Evolutionary conservation across 2,329 filamentous ascomycete genomes (phyloP).

Genomic region (Orbilia blumenaviensis): DNA sequence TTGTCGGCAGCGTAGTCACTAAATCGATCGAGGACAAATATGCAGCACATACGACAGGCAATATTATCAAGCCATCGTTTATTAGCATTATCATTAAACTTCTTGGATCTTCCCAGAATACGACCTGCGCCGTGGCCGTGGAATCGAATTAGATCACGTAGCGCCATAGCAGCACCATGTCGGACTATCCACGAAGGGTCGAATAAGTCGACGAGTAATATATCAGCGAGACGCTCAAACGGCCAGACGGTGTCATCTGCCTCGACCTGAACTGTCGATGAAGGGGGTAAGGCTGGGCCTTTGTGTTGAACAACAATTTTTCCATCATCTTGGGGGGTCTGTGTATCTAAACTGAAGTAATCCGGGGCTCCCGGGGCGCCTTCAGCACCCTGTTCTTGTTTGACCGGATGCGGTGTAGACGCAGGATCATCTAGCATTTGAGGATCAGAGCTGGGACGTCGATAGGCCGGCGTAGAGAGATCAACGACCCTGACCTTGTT

Average conservation of each 20-base stretch:
- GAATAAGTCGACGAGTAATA: slow-evolving; percentile 91
- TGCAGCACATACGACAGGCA: slow-evolving; percentile 91
- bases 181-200: slow-evolving; percentile 94
- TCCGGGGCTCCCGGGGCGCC: slow-evolving; percentile 73
- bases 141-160: slow-evolving; percentile 87
- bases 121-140: slow-evolving; percentile 90
- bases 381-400: slow-evolving; percentile 69
- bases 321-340: slow-evolving; percentile 82
- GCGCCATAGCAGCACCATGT: slow-evolving; percentile 93
- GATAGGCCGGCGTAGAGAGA: slow-evolving; percentile 66
- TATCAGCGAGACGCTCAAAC: slow-evolving; percentile 90
- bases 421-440: slow-evolving; percentile 62
- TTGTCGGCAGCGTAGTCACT: slow-evolving; percentile 98
- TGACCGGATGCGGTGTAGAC: slow-evolving; percentile 67
- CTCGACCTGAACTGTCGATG: slow-evolving; percentile 84
- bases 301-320: slow-evolving; percentile 97
- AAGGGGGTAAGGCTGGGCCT: slow-evolving; percentile 70
- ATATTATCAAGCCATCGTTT: slow-evolving; percentile 90
- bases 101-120: slow-evolving; percentile 72
- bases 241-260: slow-evolving; percentile 90
- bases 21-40: slow-evolving; percentile 96
- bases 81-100: slow-evolving; percentile 82
- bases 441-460: slow-evolving; percentile 57
- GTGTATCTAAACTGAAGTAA: slow-evolving; percentile 87
- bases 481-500: slow-evolving; percentile 92